A percentile compares a stretch with the other conserved stretches of the same genome.
These are phyloP conservation scores for Nicotiana rustica DNA, from an alignment of 305 asterid genomes.

Conservation along the genomic window DNA sequence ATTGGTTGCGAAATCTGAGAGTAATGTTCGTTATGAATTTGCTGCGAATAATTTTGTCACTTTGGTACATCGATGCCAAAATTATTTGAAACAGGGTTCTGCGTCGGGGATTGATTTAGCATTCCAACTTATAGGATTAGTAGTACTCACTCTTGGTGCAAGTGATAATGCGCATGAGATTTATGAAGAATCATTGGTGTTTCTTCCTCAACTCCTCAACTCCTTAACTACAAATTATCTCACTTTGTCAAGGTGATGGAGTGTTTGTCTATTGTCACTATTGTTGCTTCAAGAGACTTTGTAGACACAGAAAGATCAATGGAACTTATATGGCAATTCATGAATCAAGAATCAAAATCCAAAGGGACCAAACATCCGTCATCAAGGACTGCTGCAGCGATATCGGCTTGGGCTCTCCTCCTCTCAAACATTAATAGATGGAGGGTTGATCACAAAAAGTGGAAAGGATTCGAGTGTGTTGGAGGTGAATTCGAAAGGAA, in stretches of 20 bases:
- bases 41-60: neutral
- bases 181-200: neutral
- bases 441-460: neutral
- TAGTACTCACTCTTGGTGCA: neutral
- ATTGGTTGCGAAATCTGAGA: neutral
- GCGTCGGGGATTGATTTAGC: neutral
- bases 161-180: neutral
- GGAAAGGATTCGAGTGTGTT: neutral
- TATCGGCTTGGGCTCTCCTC: neutral
- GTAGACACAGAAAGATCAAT: neutral
- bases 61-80: neutral
- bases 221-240: neutral
- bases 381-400: neutral
- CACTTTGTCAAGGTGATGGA: neutral
- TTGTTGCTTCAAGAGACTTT: neutral
- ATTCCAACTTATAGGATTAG: neutral
- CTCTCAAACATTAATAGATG: neutral
- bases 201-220: neutral
- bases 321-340: neutral
- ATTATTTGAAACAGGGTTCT: neutral
- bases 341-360: neutral
- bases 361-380: neutral
- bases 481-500: no score
- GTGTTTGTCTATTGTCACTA: neutral
- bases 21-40: neutral